Evolutionary conservation across 306 rosid species (phyloP).

Genomic region (Echinosophora koreensis): DNA sequence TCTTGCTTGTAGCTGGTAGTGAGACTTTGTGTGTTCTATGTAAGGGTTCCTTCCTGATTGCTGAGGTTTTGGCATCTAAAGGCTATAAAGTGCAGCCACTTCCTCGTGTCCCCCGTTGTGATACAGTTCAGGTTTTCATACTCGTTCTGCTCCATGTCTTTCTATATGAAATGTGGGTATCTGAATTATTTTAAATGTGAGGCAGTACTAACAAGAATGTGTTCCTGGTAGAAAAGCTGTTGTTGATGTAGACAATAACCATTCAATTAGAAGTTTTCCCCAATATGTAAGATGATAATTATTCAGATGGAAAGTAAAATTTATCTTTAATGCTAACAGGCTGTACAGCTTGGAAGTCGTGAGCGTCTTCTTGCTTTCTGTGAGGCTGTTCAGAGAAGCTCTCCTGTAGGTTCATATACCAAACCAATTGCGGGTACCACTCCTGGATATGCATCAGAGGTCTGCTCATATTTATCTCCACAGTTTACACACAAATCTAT

Average conservation of each 20-base stretch:
- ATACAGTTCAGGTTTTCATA: slow-evolving; percentile 79
- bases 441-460: slow-evolving; percentile 99
- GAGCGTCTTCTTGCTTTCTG: slow-evolving; percentile 89
- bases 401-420: slow-evolving; percentile 88
- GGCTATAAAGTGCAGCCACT: slow-evolving; percentile 93
- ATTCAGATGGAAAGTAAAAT: background rate
- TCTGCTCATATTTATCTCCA: slow-evolving; percentile 40
- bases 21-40: slow-evolving; percentile 41
- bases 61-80: slow-evolving; percentile 86
- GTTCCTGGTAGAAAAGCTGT: slow-evolving; percentile 29
- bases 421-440: slow-evolving; percentile 85
- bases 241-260: slow-evolving; percentile 5
- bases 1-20: slow-evolving; percentile 21
- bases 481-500: slow-evolving; percentile 17
- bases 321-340: slow-evolving; percentile 59
- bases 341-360: slow-evolving; percentile 79
- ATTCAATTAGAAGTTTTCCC: slow-evolving; percentile 29
- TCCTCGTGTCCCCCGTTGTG: slow-evolving; percentile 74
- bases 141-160: slow-evolving; percentile 10
- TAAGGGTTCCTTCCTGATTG: slow-evolving; percentile 82
- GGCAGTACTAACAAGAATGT: slow-evolving; percentile 11
- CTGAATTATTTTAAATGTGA: background rate
- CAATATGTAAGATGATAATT: slow-evolving; percentile 6
- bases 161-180: background rate
- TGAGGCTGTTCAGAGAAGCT: slow-evolving; percentile 93